Conservation (phyloP, 257 asterid genomes). For the Salvia splendens region DNA sequence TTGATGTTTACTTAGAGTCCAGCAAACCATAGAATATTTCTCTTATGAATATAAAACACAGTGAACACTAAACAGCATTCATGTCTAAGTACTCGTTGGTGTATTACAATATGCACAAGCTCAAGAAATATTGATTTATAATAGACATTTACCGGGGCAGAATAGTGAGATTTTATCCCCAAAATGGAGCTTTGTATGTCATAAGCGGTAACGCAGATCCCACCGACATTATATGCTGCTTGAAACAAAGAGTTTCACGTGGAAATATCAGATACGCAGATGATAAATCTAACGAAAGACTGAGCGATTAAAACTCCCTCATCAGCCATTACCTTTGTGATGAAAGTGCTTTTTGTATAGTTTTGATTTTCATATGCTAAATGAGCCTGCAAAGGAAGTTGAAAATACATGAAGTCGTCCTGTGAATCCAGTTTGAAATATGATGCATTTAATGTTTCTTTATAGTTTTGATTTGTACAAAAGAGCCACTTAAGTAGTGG, state of each 20-base stretch:
- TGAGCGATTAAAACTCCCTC: not conserved
- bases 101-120: conserved; percentile 1
- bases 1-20: not conserved
- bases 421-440: conserved; percentile 7
- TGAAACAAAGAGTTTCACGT: conserved; percentile 31
- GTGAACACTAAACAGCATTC: not conserved
- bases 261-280: conserved; percentile 32
- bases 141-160: conserved; percentile 63
- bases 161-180: conserved; percentile 77
- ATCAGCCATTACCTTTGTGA: conserved; percentile 57
- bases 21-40: conserved; percentile 6
- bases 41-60: not conserved
- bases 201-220: conserved; percentile 73
- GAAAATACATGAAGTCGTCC: conserved; percentile 19
- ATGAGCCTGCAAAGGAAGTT: conserved; percentile 63
- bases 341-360: conserved; percentile 58
- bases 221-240: conserved; percentile 92
- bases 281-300: conserved; percentile 8
- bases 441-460: conserved; percentile 9
- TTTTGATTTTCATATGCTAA: conserved; percentile 86
- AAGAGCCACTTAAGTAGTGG: not conserved
- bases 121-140: not conserved
- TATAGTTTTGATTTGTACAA: not conserved
- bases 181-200: conserved; percentile 75
- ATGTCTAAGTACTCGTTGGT: not conserved